Evolutionary conservation across 257 asterid species (phyloP), one percentile per base, ranked within the genome.

Genomic region (Solanum bulbocastanum): DNA sequence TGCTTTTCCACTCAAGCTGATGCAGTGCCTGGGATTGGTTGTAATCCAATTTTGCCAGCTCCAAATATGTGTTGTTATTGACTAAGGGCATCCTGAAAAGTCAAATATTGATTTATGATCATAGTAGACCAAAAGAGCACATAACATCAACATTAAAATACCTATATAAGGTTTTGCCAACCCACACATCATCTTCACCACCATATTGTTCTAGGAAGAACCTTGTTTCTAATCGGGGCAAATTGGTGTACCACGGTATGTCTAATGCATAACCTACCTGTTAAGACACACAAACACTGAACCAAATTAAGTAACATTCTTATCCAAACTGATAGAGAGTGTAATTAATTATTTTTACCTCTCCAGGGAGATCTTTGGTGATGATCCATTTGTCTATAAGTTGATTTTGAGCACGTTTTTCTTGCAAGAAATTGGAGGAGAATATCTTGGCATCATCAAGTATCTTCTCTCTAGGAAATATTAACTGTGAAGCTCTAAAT

Each of bases 141-240:
- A 36, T 36, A 36, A 40, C 10, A 8, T 74, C 4, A 37, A 37
- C 44, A 4, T 6, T 86, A 37, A 74, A 4, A 5, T 86, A 95
- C 99, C 98, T 95, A 90, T 97, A 95, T 25, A 97, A 90, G 10
- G 98, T 93, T 91, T 97, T 97, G 86, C 99, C 98, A 82, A 97
- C 95, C 98, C 99, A 97, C 3, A 97, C 97, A 89, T 97, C 98
- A 22, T 94, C 93, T 5, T 90, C 96, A 5, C 98, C 98, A 23
- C 98, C 98, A 32, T 96, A 96, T 32, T 93, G 98, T 58, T 96
- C 95, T 42, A 95, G 35, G 68, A 89, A 97, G 44, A 92, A 92
- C 81, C 99, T 89, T 9, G 98, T 88, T 89, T 96, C 99, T 0
- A 97, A 18, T 4, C 98, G 94, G 7, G 98, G 96, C 73, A 97